Conservation (phyloP, 257 asterid species). For the Euphrasia confusa region DNA sequence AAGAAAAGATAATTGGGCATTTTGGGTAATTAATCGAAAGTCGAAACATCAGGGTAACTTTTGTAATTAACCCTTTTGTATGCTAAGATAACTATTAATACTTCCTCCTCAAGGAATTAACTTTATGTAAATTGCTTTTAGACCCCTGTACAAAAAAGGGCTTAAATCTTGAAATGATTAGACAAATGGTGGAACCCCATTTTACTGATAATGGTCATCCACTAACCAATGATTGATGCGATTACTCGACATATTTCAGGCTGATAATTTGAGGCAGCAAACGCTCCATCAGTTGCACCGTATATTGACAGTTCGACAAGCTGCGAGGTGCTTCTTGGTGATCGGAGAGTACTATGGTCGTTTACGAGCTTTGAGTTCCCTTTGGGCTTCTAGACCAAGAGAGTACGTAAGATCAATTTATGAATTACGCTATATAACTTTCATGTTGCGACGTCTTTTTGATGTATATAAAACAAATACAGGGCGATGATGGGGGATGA, state of each 20-base stretch:
- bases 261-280: constrained; percentile 87
- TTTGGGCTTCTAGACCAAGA: constrained; percentile 90
- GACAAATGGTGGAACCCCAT: constrained; percentile 25
- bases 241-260: constrained; percentile 33
- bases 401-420: constrained; percentile 70
- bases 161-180: constrained; percentile 18
- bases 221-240: neutral
- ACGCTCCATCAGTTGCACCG: constrained; percentile 77
- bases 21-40: too few relatives aligned
- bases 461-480: constrained; percentile 4
- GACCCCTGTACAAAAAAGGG: neutral
- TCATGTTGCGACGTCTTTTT: neutral
- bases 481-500: constrained; percentile 60
- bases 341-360: constrained; percentile 91
- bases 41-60: too few relatives aligned
- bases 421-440: neutral
- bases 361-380: constrained; percentile 79
- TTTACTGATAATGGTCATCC: constrained; percentile 11
- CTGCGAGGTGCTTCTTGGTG: constrained; percentile 73
- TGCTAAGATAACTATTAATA: constrained; percentile 1
- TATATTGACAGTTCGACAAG: constrained; percentile 75
- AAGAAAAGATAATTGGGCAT: too few relatives aligned
- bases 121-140: constrained; percentile 25
- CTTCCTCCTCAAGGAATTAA: constrained; percentile 35
- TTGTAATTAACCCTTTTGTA: too few relatives aligned